Evolutionary conservation across 352 stramenopile species (phyloP), one percentile per base, ranked within the genome.

Genomic region (Pythium dissotocum): DNA sequence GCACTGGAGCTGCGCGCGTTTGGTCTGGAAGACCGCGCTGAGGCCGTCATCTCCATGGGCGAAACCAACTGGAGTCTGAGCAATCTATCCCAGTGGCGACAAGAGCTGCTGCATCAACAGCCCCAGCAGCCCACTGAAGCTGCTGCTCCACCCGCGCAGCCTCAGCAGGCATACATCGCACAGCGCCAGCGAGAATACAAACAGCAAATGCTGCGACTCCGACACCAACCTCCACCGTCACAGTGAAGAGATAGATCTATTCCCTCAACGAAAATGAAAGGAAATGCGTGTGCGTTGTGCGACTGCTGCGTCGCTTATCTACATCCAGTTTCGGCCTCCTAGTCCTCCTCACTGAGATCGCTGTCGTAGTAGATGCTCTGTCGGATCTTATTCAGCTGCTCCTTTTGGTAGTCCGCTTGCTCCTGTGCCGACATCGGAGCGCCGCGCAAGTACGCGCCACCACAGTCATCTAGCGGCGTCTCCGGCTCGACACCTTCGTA

Each of bases 401-500:
- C 73, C 56, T 87, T 75, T 28, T 80, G 61, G 51, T 54, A 52
- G 12, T 71, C 65, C 33, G 66, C 69, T 64, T 85, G 73, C 61
- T 80, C 75, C 14, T 54, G 63, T 0, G 62, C 56, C 2, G 80
- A 66, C 49, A 59, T 63, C 32, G 87, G 79, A 13, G 66, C 87
- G 13, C 65, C 74, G 38, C 64, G 65, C 48, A 66, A 69, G 63
- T 94, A 90, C 0, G 71, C 74, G 4, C 80, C 79, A 3, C 84
- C 79, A 53, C 89, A 94, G n/a, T 88, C 75, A 62, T 95, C 88
- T 35, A 70, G 40, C 1, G 84, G 60, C 13, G 56, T 75, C 55
- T 93, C 89, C 0, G 89, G 89, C 55, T 90, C 80, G 1, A 76
- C 65, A 49, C 98, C 98, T 71, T 98, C 98, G 58, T 94, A 97